A percentile compares a stretch with the other conserved stretches of the same genome.
These are phyloP conservation scores for Ceratobasidium sp. DNA, from an alignment of 1,284 basidiomycete genomes.

Conservation along the genomic window DNA sequence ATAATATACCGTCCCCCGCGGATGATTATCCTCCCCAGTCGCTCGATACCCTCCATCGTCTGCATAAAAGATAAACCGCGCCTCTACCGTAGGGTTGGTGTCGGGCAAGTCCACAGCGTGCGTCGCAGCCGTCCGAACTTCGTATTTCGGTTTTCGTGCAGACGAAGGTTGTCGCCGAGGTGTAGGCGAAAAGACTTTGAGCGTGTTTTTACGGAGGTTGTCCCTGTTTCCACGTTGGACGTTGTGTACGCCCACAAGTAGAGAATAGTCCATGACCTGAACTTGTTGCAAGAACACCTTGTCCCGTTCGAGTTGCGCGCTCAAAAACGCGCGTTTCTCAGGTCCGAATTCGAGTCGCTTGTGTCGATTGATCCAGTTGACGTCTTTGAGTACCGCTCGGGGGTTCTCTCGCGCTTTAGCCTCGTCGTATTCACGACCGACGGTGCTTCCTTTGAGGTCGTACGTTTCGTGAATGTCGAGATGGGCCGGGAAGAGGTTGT, in stretches of 20 bases:
- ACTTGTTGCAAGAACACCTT: conserved; percentile 86
- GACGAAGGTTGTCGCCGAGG: conserved; percentile 47
- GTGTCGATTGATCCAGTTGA: conserved; percentile 93
- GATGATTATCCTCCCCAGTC: conserved; percentile 86
- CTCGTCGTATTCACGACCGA: conserved; percentile 90
- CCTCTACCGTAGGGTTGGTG: conserved; percentile 79
- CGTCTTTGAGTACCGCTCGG: conserved; percentile 92
- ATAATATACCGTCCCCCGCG: conserved; percentile 90
- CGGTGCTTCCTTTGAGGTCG: conserved; percentile 95
- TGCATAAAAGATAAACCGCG: conserved; percentile 94
- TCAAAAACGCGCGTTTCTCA: conserved; percentile 91
- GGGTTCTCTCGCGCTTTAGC: conserved; percentile 85
- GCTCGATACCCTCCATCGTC: conserved; percentile 95
- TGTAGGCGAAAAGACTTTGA: conserved; percentile 90
- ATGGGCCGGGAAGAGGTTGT: conserved; percentile 98
- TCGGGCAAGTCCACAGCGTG: conserved; percentile 69
- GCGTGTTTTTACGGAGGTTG: conserved; percentile 88
- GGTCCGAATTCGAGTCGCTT: conserved; percentile 91
- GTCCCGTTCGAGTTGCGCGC: conserved; percentile 91
- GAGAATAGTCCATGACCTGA: conserved; percentile 96
- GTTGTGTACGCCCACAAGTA: conserved; percentile 95
- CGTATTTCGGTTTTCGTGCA: conserved; percentile 28
- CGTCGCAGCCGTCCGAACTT: conserved; percentile 30
- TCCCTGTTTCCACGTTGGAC: conserved; percentile 92
- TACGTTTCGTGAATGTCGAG: conserved; percentile 98